phyloP scores from a whole-genome alignment of 1,139 yeast species.

The Taphrina confusa region DNA sequence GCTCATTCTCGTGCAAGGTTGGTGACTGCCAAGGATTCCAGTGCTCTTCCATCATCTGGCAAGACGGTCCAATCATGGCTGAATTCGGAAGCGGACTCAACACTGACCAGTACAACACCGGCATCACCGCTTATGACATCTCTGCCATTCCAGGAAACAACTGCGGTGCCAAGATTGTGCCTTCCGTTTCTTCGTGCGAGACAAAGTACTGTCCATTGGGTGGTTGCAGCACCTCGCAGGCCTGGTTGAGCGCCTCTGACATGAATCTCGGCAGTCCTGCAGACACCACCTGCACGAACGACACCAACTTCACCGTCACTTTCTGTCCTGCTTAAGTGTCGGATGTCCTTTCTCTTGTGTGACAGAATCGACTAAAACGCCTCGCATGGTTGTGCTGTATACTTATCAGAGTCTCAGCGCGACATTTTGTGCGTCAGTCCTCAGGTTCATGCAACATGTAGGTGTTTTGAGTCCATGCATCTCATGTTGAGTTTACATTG shows the following conservation, averaged over 20 bases:
- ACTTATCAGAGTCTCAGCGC: too few relatives aligned
- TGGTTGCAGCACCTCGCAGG: constrained; percentile 26
- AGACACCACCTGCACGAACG: constrained; percentile 29
- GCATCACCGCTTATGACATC: constrained; percentile 34
- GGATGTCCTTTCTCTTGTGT: too few relatives aligned
- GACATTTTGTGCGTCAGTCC: too few relatives aligned
- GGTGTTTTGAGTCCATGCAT: too few relatives aligned
- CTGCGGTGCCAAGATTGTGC: constrained; percentile 31
- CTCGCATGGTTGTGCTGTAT: too few relatives aligned
- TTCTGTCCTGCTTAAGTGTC: constrained; percentile 33
- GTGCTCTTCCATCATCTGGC: constrained; percentile 33
- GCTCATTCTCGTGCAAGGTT: constrained; percentile 18
- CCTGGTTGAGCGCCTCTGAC: constrained; percentile 25
- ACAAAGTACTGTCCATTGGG: constrained; percentile 26
- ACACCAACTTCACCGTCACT: constrained; percentile 31
- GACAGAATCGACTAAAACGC: too few relatives aligned
- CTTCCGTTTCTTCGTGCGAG: constrained; percentile 24
- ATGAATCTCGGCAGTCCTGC: constrained; percentile 31
- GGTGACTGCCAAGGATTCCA: constrained; percentile 33
- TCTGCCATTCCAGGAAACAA: constrained; percentile 35
- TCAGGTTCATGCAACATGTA: too few relatives aligned
- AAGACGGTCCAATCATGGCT: constrained; percentile 32
- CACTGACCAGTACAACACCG: constrained; percentile 32
- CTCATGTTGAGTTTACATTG: too few relatives aligned
- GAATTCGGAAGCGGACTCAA: constrained; percentile 33